Conservation (phyloP, 257 asterid species). For the Petunia secreta region DNA sequence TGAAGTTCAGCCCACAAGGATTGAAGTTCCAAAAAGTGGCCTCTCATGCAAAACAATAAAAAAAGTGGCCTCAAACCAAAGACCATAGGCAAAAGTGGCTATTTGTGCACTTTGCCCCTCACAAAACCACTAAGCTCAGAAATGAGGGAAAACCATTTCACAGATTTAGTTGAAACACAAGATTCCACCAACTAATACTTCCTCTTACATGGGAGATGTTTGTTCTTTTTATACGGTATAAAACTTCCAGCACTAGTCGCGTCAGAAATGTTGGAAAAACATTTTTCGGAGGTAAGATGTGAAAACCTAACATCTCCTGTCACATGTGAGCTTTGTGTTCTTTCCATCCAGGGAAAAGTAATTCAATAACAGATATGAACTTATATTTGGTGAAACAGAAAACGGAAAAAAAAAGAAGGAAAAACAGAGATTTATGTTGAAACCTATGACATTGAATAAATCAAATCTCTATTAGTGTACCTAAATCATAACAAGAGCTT, state of each 20-base stretch:
- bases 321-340: not conserved
- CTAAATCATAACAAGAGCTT: not conserved
- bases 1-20: too few relatives aligned
- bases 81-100: too few relatives aligned
- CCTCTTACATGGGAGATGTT: slow-evolving; percentile 19
- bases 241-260: not conserved
- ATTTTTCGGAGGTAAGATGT: not conserved
- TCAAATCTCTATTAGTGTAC: slow-evolving; percentile 10
- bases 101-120: too few relatives aligned
- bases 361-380: not conserved
- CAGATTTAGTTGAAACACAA: slow-evolving; percentile 5
- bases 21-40: too few relatives aligned
- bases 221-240: not conserved
- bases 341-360: not conserved
- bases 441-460: slow-evolving; percentile 14
- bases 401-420: not conserved
- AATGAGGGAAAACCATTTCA: not conserved
- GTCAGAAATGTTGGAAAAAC: not conserved
- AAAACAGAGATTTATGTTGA: not conserved
- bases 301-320: slow-evolving; percentile 5
- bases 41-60: too few relatives aligned
- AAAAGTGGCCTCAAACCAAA: too few relatives aligned
- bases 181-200: slow-evolving; percentile 3
- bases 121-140: not conserved
- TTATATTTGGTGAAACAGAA: not conserved